Percentiles rank a stretch among this genome's conserved stretches.
phyloP scores from a whole-genome alignment of 352 stramenopile genomes.

The Plasmopara muralis region DNA sequence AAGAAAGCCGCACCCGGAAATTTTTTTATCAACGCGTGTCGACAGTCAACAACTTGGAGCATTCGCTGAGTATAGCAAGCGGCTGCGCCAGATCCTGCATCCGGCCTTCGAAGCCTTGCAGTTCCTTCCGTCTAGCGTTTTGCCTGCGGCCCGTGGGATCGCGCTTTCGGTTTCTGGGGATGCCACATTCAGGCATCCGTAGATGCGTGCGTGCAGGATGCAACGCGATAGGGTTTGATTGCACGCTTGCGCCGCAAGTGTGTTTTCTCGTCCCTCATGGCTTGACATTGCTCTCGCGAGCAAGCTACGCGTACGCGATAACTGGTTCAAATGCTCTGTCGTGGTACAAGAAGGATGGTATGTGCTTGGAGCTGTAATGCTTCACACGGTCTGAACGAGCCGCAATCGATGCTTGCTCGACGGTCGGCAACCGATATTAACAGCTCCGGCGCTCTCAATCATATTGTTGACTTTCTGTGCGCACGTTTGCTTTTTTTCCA shows the following conservation, averaged over 20 bases:
- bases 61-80: too few species aligned
- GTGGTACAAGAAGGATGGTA: background rate
- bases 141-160: slow-evolving; percentile 4
- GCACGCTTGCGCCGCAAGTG: background rate
- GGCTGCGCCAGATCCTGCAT: too few species aligned
- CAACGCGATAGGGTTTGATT: slow-evolving; percentile 1
- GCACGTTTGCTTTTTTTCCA: background rate
- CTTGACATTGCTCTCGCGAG: background rate
- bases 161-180: slow-evolving; percentile 4
- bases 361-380: background rate
- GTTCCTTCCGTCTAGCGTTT: background rate
- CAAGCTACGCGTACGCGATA: background rate
- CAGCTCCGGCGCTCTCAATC: background rate
- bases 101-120: too few species aligned
- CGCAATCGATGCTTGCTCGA: background rate
- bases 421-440: background rate
- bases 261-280: background rate
- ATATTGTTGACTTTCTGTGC: background rate
- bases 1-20: slow-evolving; percentile 5
- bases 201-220: background rate
- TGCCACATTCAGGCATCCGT: background rate
- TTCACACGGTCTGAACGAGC: background rate
- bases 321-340: background rate
- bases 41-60: background rate
- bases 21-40: slow-evolving; percentile 1